phyloP scores from a whole-genome alignment of 2,329 filamentous ascomycete genomes.

The Clathrospora elynae region DNA sequence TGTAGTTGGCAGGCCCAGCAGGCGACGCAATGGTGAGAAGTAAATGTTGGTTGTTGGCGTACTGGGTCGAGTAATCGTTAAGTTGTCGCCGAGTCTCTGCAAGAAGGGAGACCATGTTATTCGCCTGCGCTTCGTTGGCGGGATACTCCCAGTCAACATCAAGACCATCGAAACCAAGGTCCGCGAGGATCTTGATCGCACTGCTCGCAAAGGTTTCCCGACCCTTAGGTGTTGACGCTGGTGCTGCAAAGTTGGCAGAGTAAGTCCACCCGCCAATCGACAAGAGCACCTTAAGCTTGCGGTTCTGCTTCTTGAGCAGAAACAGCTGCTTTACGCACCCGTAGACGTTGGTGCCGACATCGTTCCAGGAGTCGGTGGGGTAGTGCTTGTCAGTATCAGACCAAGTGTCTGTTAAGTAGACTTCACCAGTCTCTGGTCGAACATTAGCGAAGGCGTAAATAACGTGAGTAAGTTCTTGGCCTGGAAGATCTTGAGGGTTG shows the following conservation, averaged over 20 bases:
- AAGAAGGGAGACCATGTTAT: conserved; percentile 48
- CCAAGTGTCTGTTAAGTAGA: conserved; percentile 32
- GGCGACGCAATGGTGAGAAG: conserved; percentile 52
- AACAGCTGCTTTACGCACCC: conserved; percentile 79
- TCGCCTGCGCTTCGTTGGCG: conserved; percentile 42
- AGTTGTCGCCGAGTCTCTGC: conserved; percentile 49
- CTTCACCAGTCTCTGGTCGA: conserved; percentile 76
- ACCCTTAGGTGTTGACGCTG: conserved; percentile 65
- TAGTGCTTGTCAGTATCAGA: conserved; percentile 65
- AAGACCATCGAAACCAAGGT: conserved; percentile 70
- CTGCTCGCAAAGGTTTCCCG: conserved; percentile 69
- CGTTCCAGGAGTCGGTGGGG: conserved; percentile 65
- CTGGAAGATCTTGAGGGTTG: conserved; percentile 79
- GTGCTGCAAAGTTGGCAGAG: conserved; percentile 74
- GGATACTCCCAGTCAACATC: conserved; percentile 57
- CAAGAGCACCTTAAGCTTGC: conserved; percentile 76
- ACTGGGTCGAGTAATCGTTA: conserved; percentile 45
- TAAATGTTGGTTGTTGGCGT: conserved; percentile 50
- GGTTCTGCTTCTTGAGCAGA: conserved; percentile 75
- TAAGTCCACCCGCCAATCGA: conserved; percentile 83
- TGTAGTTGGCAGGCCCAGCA: conserved; percentile 50
- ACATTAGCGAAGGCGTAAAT: conserved; percentile 92
- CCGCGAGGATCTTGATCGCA: conserved; percentile 75
- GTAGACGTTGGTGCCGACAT: conserved; percentile 73
- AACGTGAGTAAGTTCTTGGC: conserved; percentile 81